Evolutionary conservation across 2,329 filamentous ascomycete species (phyloP).

Genomic region (Zymoseptoria pseudotritici): DNA sequence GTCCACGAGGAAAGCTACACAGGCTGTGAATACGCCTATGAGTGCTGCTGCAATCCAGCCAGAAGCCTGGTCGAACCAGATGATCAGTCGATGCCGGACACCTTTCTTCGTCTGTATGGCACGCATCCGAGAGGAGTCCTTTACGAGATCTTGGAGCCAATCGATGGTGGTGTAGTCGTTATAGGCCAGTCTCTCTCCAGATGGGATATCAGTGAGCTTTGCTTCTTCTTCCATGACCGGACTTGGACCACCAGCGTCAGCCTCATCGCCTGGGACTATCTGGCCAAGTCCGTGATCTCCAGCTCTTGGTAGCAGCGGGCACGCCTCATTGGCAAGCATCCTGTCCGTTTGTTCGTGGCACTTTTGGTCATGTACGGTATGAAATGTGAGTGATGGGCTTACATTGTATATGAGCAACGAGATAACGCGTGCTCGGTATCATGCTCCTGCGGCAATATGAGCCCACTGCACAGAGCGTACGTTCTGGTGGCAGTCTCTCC

Average conservation of each 20-base stretch:
- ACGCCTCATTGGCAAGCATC: constrained; percentile 24
- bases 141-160: constrained; percentile 55
- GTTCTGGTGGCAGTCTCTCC: background rate
- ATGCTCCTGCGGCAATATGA: background rate
- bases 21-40: constrained; percentile 49
- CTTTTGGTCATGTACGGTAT: background rate
- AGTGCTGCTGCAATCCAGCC: constrained; percentile 50
- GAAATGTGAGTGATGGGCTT: background rate
- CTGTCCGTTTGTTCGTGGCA: background rate
- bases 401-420: background rate
- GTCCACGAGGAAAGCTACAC: constrained; percentile 50
- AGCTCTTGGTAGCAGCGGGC: constrained; percentile 27
- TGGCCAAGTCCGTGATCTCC: constrained; percentile 13
- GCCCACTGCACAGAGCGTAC: background rate
- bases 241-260: constrained; percentile 36
- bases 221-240: constrained; percentile 44
- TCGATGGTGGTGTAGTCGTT: constrained; percentile 57
- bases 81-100: constrained; percentile 34
- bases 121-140: constrained; percentile 49
- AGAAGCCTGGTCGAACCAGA: constrained; percentile 44
- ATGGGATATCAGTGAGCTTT: constrained; percentile 37
- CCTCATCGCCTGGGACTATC: constrained; percentile 32
- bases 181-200: constrained; percentile 52
- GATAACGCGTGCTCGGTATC: background rate
- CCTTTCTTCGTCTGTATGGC: constrained; percentile 38